Evolutionary conservation across 177 flowering plant genomes (phyloP).

Genomic region (Vitis hybrid): DNA sequence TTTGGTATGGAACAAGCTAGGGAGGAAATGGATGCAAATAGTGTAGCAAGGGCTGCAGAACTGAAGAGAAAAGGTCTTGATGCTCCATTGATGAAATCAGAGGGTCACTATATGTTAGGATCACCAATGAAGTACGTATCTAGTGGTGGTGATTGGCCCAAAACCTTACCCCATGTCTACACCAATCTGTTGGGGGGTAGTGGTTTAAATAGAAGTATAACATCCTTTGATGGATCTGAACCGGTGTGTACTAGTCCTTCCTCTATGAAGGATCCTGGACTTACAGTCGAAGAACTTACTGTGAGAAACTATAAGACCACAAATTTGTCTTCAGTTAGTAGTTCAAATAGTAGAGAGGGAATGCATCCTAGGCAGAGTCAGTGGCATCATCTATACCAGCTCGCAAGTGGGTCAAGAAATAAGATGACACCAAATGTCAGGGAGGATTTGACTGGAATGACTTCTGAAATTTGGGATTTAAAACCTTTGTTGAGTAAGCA

Average conservation of each 20-base stretch:
- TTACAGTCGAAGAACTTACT: slow-evolving; percentile 17
- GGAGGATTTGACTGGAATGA: slow-evolving; percentile 14
- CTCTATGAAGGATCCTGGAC: slow-evolving; percentile 5
- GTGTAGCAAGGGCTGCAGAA: slow-evolving; percentile 2
- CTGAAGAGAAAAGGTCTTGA: not conserved
- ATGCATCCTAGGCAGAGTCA: slow-evolving; percentile 10
- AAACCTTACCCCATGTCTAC: slow-evolving; percentile 2
- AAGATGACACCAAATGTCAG: slow-evolving; percentile 13
- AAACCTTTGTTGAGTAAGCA: slow-evolving; percentile 15
- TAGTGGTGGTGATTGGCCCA: slow-evolving; percentile 5
- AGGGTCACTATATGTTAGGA: slow-evolving; percentile 3
- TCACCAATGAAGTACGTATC: slow-evolving; percentile 1
- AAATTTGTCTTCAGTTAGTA: not conserved
- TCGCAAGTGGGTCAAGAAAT: slow-evolving; percentile 10
- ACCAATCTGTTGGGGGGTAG: slow-evolving; percentile 4
- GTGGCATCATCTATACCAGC: slow-evolving; percentile 17
- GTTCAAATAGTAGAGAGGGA: not conserved
- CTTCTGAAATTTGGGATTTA: slow-evolving; percentile 10
- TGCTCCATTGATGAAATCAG: slow-evolving; percentile 6
- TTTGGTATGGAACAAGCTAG: slow-evolving; percentile 6
- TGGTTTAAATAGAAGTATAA: slow-evolving; percentile 4
- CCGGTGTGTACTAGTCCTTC: slow-evolving; percentile 2
- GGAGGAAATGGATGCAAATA: slow-evolving; percentile 10
- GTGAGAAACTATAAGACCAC: slow-evolving; percentile 9
- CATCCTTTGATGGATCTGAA: slow-evolving; percentile 15